These are phyloP conservation scores for Aspergillus fumigatus DNA, from an alignment of 2,329 filamentous ascomycete genomes.

Conservation along the genomic window DNA sequence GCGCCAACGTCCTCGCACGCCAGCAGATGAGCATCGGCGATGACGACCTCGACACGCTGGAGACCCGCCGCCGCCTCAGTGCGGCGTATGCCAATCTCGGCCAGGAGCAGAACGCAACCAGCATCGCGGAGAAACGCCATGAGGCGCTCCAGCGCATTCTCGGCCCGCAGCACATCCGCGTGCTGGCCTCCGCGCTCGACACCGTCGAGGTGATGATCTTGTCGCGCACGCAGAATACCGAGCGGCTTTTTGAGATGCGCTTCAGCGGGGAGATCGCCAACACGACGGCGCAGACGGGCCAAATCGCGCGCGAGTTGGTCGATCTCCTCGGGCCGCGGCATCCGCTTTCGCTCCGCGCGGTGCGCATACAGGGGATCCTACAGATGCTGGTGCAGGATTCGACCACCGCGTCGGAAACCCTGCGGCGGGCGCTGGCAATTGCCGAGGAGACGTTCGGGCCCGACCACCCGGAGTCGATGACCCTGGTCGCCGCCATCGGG, in stretches of 20 bases:
- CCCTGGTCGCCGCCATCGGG: conserved; percentile 24
- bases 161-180: conserved; percentile 25
- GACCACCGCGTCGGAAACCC: conserved; percentile 22
- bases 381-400: conserved; percentile 16
- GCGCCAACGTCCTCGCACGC: conserved; percentile 27
- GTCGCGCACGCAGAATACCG: conserved; percentile 11
- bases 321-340: conserved; percentile 18
- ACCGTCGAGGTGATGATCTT: conserved; percentile 20
- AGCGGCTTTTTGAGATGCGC: conserved; percentile 1
- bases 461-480: conserved; percentile 24
- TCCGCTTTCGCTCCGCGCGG: conserved; percentile 21
- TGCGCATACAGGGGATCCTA: conserved; percentile 19
- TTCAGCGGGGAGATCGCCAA: conserved; percentile 14
- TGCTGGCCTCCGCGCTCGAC: conserved; percentile 18
- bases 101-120: background rate
- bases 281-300: conserved; percentile 12
- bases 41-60: conserved; percentile 26
- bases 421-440: conserved; percentile 25
- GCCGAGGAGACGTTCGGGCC: conserved; percentile 24
- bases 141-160: conserved; percentile 22
- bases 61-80: conserved; percentile 25
- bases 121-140: conserved; percentile 10
- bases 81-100: conserved; percentile 18
- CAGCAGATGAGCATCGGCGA: conserved; percentile 31
- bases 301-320: conserved; percentile 18